phyloP scores from a whole-genome alignment of 352 stramenopile genomes.

The Globisporangium rhizosaccharum region DNA sequence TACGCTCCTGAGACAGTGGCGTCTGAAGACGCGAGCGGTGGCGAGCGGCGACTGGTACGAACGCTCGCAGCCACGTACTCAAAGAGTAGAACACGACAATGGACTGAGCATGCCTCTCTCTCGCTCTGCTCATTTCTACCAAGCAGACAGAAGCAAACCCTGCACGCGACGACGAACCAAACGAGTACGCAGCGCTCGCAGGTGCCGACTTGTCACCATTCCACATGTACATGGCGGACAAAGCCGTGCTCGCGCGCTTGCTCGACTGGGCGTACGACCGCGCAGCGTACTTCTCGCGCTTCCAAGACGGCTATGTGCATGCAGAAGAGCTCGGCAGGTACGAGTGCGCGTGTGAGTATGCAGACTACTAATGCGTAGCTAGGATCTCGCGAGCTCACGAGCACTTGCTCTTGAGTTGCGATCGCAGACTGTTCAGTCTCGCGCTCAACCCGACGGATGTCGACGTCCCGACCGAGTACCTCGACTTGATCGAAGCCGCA shows the following conservation, averaged over 20 bases:
- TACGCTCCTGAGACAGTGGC: too few relatives aligned
- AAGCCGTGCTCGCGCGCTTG: constrained; percentile 36
- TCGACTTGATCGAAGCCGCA: constrained; percentile 26
- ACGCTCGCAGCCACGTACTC: background rate
- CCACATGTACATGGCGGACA: constrained; percentile 49
- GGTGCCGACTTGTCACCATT: constrained; percentile 52
- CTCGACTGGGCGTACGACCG: constrained; percentile 65
- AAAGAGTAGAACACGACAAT: background rate
- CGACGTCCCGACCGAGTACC: constrained; percentile 39
- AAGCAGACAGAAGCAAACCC: background rate
- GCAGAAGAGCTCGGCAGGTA: constrained; percentile 34
- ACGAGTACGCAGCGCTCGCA: constrained; percentile 28
- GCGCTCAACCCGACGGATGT: constrained; percentile 55
- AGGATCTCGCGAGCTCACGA: background rate
- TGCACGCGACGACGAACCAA: background rate
- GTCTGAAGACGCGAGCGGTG: background rate
- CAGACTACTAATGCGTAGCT: too few relatives aligned
- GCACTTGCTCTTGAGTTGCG: background rate
- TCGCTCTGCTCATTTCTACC: background rate
- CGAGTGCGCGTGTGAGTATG: too few relatives aligned
- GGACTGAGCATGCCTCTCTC: background rate
- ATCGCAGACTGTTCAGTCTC: constrained; percentile 38
- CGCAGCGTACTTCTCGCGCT: constrained; percentile 26
- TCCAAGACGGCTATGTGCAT: constrained; percentile 44
- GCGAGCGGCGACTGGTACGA: background rate